Evolutionary conservation across 1,139 yeast species (phyloP).

Genomic region (Suhomyces yuchorum): DNA sequence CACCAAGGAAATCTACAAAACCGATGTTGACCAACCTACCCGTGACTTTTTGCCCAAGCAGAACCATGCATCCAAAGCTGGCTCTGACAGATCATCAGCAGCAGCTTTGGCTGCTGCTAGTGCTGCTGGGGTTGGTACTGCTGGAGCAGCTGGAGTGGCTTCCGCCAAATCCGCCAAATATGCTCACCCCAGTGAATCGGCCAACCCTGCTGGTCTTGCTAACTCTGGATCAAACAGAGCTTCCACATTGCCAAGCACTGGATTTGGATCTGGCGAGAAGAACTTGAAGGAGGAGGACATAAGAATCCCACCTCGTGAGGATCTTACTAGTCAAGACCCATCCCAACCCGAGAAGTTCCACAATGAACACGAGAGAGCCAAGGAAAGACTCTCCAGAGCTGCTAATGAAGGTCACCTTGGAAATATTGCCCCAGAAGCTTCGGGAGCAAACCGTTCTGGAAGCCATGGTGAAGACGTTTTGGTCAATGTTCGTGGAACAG

Average conservation of each 20-base stretch:
- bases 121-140: constrained; percentile 5
- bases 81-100: background rate
- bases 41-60: background rate
- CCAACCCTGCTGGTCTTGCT: constrained; percentile 10
- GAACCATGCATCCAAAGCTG: background rate
- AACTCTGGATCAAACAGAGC: background rate
- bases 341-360: constrained; percentile 16
- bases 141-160: constrained; percentile 7
- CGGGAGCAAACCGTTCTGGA: constrained; percentile 5
- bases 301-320: constrained; percentile 6
- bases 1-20: constrained; percentile 34
- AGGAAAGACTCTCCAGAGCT: constrained; percentile 17
- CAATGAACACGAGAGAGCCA: constrained; percentile 20
- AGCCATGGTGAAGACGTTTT: constrained; percentile 20
- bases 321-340: constrained; percentile 12
- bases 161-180: constrained; percentile 1
- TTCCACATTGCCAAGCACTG: background rate
- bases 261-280: constrained; percentile 10
- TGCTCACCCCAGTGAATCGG: background rate
- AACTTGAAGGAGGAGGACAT: constrained; percentile 10
- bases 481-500: constrained; percentile 36
- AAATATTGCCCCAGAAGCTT: constrained; percentile 6
- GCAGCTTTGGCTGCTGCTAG: background rate
- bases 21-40: constrained; percentile 15
- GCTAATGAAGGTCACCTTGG: constrained; percentile 23